phyloP scores from a whole-genome alignment of 75 land plant species.

The Isoetes taiwanensis region DNA sequence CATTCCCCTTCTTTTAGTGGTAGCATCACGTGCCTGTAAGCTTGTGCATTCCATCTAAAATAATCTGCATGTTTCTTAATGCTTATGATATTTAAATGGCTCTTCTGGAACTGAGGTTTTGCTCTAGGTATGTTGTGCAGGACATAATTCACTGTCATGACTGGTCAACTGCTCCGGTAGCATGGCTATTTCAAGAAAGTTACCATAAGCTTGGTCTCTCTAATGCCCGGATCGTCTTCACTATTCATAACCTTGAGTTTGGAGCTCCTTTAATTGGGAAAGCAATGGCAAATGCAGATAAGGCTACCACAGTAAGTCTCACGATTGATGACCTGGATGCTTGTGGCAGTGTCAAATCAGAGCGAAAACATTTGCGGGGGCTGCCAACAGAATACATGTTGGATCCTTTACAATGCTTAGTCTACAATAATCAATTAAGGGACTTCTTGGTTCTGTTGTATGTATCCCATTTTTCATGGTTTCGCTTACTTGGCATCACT shows the following conservation, averaged over 20 bases:
- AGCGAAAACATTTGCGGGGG: too few relatives aligned
- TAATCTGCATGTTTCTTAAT: too few relatives aligned
- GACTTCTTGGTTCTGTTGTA: not conserved
- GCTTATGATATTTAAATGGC: too few relatives aligned
- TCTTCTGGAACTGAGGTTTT: too few relatives aligned
- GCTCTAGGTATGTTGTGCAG: slow-evolving; percentile 18
- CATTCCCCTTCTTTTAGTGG: too few relatives aligned
- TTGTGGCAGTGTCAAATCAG: too few relatives aligned
- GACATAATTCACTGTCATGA: slow-evolving; percentile 92
- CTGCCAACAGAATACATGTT: too few relatives aligned
- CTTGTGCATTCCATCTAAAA: too few relatives aligned
- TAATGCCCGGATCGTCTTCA: slow-evolving; percentile 65
- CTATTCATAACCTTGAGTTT: slow-evolving; percentile 85
- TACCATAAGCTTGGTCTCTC: slow-evolving; percentile 52
- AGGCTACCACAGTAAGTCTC: slow-evolving; percentile 75
- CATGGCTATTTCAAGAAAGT: slow-evolving; percentile 74
- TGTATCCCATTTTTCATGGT: not conserved
- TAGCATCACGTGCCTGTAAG: too few relatives aligned
- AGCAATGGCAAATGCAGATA: slow-evolving; percentile 64
- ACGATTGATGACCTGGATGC: not conserved
- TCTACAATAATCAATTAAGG: not conserved
- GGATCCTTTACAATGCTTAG: not conserved
- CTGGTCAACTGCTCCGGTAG: slow-evolving; percentile 88
- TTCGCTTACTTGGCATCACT: not conserved
- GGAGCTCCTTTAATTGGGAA: slow-evolving; percentile 56